These are phyloP conservation scores for Oenanthe javanica DNA, from an alignment of 140 eudicot species.

Conservation along the genomic window DNA sequence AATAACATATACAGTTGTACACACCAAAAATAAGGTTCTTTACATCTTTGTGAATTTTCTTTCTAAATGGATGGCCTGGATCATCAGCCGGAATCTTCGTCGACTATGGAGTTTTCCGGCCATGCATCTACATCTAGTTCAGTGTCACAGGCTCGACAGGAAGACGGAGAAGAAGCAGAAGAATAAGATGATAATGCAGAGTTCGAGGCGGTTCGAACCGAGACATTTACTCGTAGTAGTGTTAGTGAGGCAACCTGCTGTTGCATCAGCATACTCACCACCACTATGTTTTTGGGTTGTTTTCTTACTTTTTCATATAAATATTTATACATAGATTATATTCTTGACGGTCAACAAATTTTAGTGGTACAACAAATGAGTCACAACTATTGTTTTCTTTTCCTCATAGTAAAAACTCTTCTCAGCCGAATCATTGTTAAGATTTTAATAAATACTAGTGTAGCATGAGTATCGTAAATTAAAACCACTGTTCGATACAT, in stretches of 20 bases:
- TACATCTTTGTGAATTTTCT: too few relatives aligned
- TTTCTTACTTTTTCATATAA: not conserved
- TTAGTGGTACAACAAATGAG: too few relatives aligned
- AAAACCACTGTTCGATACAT: too few relatives aligned
- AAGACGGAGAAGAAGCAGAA: not conserved
- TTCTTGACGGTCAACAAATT: not conserved
- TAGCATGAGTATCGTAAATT: too few relatives aligned
- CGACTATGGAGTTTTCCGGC: not conserved
- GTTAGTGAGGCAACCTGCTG: not conserved
- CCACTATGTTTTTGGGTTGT: not conserved
- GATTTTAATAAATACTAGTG: too few relatives aligned
- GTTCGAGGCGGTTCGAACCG: not conserved
- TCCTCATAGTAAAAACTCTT: too few relatives aligned
- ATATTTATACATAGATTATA: not conserved
- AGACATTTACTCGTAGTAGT: not conserved
- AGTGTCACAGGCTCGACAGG: not conserved
- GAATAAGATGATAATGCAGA: not conserved
- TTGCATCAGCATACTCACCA: not conserved
- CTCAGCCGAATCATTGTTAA: too few relatives aligned
- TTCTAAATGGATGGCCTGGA: not conserved
- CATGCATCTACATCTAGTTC: not conserved
- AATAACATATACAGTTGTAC: too few relatives aligned
- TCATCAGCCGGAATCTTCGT: constrained; percentile 1
- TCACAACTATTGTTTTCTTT: too few relatives aligned
- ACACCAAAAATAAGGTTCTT: too few relatives aligned